Evolutionary conservation across 2,329 filamentous ascomycete species (phyloP).

Genomic region (Colletotrichum euphorbiae): DNA sequence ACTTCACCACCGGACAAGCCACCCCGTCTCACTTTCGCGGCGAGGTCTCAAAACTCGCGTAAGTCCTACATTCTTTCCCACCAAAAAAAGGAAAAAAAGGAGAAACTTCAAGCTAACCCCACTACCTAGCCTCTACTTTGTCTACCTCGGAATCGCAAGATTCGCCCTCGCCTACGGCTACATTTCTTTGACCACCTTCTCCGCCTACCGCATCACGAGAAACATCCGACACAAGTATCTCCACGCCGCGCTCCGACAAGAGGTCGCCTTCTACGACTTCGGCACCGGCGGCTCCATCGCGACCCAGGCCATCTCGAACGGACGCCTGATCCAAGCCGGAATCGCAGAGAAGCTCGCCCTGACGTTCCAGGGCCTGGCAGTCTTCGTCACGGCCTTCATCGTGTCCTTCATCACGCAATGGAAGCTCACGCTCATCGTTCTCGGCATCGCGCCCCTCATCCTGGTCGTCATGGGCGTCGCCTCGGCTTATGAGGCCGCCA

Average conservation of each 20-base stretch:
- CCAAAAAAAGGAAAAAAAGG: too few relatives aligned
- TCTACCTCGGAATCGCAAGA: constrained; percentile 68
- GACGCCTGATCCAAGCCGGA: constrained; percentile 55
- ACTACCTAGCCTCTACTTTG: constrained; percentile 64
- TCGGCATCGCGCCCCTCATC: constrained; percentile 48
- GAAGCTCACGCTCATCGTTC: constrained; percentile 56
- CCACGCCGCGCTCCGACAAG: constrained; percentile 61
- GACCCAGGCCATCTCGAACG: constrained; percentile 57
- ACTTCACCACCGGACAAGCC: constrained; percentile 47
- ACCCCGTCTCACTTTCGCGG: constrained; percentile 45
- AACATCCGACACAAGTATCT: constrained; percentile 62
- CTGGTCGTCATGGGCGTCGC: constrained; percentile 48
- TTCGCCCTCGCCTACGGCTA: constrained; percentile 63
- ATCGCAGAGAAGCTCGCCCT: constrained; percentile 56
- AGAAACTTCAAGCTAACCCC: neutral
- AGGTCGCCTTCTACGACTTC: constrained; percentile 62
- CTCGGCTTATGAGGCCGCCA: constrained; percentile 44
- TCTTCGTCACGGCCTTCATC: constrained; percentile 53
- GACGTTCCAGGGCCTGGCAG: constrained; percentile 52
- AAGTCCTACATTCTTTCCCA: constrained; percentile 1
- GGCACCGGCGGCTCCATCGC: constrained; percentile 55
- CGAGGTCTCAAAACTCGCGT: constrained; percentile 50
- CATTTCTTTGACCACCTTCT: constrained; percentile 58
- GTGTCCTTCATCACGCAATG: constrained; percentile 55
- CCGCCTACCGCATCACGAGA: constrained; percentile 63